These are phyloP conservation scores for Pterothamnion heteromorphum DNA, from an alignment of 31 red algal genomes.

Conservation along the genomic window DNA sequence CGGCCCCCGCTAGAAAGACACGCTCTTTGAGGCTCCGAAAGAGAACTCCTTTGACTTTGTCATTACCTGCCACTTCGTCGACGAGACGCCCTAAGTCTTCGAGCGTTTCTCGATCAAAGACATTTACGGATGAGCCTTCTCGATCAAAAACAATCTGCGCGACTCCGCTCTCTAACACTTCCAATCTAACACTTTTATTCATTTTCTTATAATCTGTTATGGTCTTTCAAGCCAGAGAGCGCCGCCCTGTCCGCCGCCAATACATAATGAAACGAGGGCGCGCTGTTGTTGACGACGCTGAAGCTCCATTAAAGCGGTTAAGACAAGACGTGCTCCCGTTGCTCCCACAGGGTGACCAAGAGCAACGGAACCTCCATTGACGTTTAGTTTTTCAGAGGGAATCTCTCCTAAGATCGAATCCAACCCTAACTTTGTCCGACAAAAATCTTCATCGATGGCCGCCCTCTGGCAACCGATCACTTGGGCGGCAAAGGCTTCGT, in stretches of 20 bases:
- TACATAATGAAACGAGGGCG: background rate
- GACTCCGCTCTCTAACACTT: background rate
- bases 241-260: background rate
- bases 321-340: background rate
- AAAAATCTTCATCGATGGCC: background rate
- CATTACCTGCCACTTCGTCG: background rate
- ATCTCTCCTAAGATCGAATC: too few relatives aligned
- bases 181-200: too few relatives aligned
- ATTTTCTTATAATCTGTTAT: background rate
- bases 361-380: constrained; percentile 69
- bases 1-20: background rate
- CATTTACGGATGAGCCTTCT: background rate
- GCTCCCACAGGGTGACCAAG: constrained; percentile 61
- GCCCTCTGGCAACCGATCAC: constrained; percentile 18
- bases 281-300: background rate
- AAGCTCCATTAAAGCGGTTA: background rate
- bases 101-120: background rate
- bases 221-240: background rate
- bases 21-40: background rate
- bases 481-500: constrained; percentile 76
- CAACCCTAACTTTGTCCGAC: too few relatives aligned
- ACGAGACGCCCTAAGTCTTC: background rate
- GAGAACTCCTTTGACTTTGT: background rate
- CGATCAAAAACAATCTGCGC: background rate
- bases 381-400: constrained; percentile 53